phyloP scores from a whole-genome alignment of 768 basidiomycete species.

The Amanita rimosa region DNA sequence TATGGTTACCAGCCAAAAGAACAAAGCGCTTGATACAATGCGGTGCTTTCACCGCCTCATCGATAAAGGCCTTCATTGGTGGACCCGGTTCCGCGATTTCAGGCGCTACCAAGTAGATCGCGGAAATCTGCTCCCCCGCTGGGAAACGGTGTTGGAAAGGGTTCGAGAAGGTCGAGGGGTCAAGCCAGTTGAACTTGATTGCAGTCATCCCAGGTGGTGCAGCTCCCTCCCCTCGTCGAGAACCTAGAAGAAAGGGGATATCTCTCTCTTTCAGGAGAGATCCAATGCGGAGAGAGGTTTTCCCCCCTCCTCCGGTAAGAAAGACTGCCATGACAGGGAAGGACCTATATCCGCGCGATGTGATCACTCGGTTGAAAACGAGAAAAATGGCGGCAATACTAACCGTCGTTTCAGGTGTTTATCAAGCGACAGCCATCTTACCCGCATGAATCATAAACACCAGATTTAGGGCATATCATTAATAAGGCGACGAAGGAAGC shows the following conservation, averaged over 20 bases:
- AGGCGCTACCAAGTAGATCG: neutral
- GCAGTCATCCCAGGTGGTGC: neutral
- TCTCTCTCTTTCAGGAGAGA: neutral
- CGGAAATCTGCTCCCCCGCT: neutral
- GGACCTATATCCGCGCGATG: too few relatives aligned
- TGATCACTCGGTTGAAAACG: neutral
- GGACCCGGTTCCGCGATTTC: neutral
- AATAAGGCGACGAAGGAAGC: neutral
- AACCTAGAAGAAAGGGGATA: neutral
- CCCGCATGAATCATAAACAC: too few relatives aligned
- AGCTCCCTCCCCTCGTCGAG: neutral
- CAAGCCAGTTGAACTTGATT: neutral
- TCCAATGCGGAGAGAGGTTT: neutral
- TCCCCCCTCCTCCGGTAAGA: neutral
- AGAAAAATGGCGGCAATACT: neutral
- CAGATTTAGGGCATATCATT: too few relatives aligned
- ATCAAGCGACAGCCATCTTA: neutral
- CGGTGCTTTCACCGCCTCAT: neutral
- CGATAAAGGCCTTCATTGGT: neutral
- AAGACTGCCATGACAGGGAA: neutral
- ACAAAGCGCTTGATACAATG: neutral
- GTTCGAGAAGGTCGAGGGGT: neutral
- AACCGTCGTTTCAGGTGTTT: neutral
- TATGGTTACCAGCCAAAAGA: neutral
- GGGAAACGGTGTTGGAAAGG: neutral